Percentiles rank a stretch among this genome's conserved stretches.
Conservation (phyloP, 1,139 yeast species). For the Diutina scorzettiae region DNA sequence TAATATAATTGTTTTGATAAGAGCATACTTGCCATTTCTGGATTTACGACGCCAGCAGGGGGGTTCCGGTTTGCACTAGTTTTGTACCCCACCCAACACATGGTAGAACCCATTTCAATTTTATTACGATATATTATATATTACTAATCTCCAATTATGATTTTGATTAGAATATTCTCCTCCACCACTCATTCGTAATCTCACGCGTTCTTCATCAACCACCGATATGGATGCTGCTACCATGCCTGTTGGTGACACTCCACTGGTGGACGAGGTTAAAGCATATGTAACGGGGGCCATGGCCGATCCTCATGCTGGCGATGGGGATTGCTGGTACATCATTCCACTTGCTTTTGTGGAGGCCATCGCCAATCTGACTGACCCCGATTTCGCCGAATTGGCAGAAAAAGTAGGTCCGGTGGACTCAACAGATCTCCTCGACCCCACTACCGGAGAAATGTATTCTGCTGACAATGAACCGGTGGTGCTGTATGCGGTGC, state of each 20-base stretch:
- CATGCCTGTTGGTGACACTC: not conserved
- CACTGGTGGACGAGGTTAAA: not conserved
- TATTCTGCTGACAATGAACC: not conserved
- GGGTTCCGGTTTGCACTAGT: too few species aligned
- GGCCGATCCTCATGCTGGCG: not conserved
- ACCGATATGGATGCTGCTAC: too few species aligned
- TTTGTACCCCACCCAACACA: too few species aligned
- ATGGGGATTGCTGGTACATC: constrained; percentile 4
- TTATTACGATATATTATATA: too few species aligned
- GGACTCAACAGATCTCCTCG: not conserved
- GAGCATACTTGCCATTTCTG: too few species aligned
- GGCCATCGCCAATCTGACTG: not conserved
- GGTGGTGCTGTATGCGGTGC: not conserved
- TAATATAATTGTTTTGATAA: too few species aligned
- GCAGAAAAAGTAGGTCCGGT: not conserved
- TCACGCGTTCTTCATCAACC: too few species aligned
- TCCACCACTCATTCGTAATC: too few species aligned
- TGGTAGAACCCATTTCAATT: too few species aligned
- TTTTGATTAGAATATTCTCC: too few species aligned
- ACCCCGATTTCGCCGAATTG: not conserved
- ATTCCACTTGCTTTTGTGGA: not conserved
- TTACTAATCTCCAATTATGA: too few species aligned
- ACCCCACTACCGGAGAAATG: not conserved
- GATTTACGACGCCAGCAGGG: too few species aligned
- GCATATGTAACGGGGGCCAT: not conserved